Conservation (phyloP, 306 rosid genomes). For the Fragaria vesca region DNA sequence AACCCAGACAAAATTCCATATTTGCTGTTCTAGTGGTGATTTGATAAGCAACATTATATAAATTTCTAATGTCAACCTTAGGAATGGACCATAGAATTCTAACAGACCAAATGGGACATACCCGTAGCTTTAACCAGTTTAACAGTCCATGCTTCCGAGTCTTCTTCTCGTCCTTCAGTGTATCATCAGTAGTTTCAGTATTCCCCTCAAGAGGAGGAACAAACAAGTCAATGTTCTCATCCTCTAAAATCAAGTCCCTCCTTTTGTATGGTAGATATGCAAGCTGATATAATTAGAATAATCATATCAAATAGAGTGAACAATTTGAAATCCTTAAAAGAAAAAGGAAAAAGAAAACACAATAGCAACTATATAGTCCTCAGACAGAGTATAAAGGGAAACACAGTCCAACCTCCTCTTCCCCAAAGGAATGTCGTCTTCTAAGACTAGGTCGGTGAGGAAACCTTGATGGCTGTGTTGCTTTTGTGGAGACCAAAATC, state of each 20-base stretch:
- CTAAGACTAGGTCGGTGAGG: constrained; percentile 65
- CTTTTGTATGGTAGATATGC: constrained; percentile 96
- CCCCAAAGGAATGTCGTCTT: constrained; percentile 98
- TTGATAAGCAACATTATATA: not conserved
- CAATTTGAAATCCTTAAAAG: not conserved
- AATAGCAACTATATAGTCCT: not conserved
- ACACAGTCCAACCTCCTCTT: constrained; percentile 57
- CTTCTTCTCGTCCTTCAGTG: constrained; percentile 80
- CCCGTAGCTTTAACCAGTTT: constrained; percentile 93
- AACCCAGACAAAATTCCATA: constrained; percentile 15
- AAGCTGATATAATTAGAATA: constrained; percentile 50
- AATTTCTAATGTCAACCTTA: not conserved
- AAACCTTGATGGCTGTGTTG: constrained; percentile 64
- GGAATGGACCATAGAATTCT: not conserved
- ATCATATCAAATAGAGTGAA: constrained; percentile 12
- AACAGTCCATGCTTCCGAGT: constrained; percentile 85
- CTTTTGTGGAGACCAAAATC: constrained; percentile 92
- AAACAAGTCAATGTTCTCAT: constrained; percentile 76
- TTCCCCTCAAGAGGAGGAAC: constrained; percentile 77
- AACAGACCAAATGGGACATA: constrained; percentile 37
- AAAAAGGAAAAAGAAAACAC: not conserved
- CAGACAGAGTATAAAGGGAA: constrained; percentile 1
- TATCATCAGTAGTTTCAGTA: constrained; percentile 53
- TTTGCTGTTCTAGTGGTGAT: not conserved
- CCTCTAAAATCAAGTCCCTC: constrained; percentile 82